These are phyloP conservation scores for Ogataea hybrid DNA, from an alignment of 1,139 yeast species.

Conservation along the genomic window DNA sequence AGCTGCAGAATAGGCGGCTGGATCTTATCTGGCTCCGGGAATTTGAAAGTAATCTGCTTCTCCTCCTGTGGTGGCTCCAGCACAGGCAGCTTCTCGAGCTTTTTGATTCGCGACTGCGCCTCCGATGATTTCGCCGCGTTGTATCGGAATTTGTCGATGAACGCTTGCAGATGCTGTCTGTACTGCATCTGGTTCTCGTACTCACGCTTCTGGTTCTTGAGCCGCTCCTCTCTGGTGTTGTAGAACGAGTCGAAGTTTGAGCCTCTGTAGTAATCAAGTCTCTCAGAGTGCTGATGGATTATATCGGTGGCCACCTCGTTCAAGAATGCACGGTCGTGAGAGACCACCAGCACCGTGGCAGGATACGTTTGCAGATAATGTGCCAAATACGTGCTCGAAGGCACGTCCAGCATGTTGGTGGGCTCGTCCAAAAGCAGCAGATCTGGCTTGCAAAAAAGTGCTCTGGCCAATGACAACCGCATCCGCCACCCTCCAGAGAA, in stretches of 20 bases:
- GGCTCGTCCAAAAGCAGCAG: constrained; percentile 93
- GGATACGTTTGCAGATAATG: constrained; percentile 86
- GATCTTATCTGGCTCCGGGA: constrained; percentile 91
- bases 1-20: constrained; percentile 94
- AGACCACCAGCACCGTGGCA: constrained; percentile 89
- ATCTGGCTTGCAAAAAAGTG: constrained; percentile 96
- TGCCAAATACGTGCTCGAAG: constrained; percentile 91
- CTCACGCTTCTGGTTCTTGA: constrained; percentile 89
- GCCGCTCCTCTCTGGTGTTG: constrained; percentile 91
- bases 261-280: constrained; percentile 94
- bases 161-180: constrained; percentile 88
- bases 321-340: constrained; percentile 95
- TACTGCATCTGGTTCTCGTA: constrained; percentile 97
- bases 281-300: constrained; percentile 94
- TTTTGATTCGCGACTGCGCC: constrained; percentile 97
- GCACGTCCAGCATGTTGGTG: constrained; percentile 99
- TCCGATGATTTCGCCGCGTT: constrained; percentile 97
- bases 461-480: constrained; percentile 98
- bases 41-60: constrained; percentile 76
- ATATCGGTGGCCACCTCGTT: constrained; percentile 98
- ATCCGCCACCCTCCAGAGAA: constrained; percentile 99
- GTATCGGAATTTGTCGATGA: constrained; percentile 93
- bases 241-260: constrained; percentile 91
- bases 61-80: constrained; percentile 96
- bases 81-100: constrained; percentile 88